Conservation (phyloP, 805 yeast species). For the Metschnikowia dekortorum region DNA sequence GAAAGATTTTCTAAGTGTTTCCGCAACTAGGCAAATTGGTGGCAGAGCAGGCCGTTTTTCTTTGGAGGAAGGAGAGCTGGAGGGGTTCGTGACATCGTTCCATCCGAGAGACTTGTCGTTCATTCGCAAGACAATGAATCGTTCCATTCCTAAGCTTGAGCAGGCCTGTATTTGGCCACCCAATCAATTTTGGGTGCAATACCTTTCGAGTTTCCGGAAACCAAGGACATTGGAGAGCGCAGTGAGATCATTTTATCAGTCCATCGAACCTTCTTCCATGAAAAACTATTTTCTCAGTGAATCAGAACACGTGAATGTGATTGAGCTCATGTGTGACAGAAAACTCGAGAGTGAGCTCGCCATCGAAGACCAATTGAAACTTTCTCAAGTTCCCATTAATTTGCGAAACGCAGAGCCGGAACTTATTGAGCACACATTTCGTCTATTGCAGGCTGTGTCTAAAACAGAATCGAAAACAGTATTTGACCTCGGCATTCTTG, state of each 20-base stretch:
- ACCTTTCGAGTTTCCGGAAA: constrained; percentile 57
- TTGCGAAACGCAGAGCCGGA: constrained; percentile 28
- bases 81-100: constrained; percentile 53
- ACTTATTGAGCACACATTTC: constrained; percentile 41
- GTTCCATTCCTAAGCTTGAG: constrained; percentile 48
- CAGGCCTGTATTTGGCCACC: constrained; percentile 82
- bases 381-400: constrained; percentile 61
- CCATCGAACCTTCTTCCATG: constrained; percentile 22
- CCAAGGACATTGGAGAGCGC: constrained; percentile 44
- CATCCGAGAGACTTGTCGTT: constrained; percentile 38
- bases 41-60: constrained; percentile 91
- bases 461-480: constrained; percentile 50
- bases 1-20: constrained; percentile 46
- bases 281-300: constrained; percentile 36
- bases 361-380: constrained; percentile 52
- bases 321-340: constrained; percentile 41
- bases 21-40: constrained; percentile 85
- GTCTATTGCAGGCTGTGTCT: constrained; percentile 49
- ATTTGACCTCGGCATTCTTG: constrained; percentile 44
- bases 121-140: constrained; percentile 45
- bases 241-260: constrained; percentile 44
- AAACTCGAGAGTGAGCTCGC: constrained; percentile 26
- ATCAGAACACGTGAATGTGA: constrained; percentile 33
- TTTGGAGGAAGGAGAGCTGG: constrained; percentile 30
- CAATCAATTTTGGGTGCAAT: constrained; percentile 60